A percentile compares a stretch with the other conserved stretches of the same genome.
phyloP scores from a whole-genome alignment of 352 stramenopile genomes.

The Pythium sukuiense region DNA sequence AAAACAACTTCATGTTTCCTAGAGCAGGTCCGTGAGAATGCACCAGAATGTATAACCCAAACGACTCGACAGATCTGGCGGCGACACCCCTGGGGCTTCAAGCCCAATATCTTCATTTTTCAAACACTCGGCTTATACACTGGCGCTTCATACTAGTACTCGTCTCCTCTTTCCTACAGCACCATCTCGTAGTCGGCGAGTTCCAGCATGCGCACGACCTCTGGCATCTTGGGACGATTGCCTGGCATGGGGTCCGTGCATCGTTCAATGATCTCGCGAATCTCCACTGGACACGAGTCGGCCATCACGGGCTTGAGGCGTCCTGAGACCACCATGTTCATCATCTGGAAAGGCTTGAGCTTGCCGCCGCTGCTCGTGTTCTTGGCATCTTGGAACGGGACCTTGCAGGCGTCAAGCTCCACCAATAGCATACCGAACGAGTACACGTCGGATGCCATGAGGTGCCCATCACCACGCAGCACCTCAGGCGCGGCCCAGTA shows the following conservation, averaged over 20 bases:
- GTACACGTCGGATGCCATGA: conserved; percentile 30
- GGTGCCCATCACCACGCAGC: conserved; percentile 25
- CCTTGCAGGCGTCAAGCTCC: conserved; percentile 30
- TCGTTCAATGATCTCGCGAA: conserved; percentile 21
- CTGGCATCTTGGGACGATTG: conserved; percentile 25
- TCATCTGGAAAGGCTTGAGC: conserved; percentile 34
- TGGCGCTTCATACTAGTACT: neutral
- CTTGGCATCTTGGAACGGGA: conserved; percentile 27
- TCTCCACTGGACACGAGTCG: conserved; percentile 19
- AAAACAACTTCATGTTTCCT: neutral
- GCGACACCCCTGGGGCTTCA: neutral
- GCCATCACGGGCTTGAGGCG: conserved; percentile 22
- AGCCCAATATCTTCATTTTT: conserved; percentile 5
- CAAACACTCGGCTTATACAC: neutral
- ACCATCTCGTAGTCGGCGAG: conserved; percentile 22
- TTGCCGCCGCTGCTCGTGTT: conserved; percentile 29
- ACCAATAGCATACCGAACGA: conserved; percentile 40
- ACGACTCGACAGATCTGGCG: neutral
- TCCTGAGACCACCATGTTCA: conserved; percentile 33
- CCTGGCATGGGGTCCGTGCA: conserved; percentile 21
- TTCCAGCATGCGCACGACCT: conserved; percentile 27
- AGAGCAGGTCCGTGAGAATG: conserved; percentile 3
- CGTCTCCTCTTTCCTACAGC: conserved; percentile 2
- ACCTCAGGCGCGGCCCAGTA: conserved; percentile 34
- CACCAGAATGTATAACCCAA: neutral